Base-by-base conservation (phyloP, 2,329 filamentous ascomycete genomes). In the Chrysoporthe austroafricana region DNA sequence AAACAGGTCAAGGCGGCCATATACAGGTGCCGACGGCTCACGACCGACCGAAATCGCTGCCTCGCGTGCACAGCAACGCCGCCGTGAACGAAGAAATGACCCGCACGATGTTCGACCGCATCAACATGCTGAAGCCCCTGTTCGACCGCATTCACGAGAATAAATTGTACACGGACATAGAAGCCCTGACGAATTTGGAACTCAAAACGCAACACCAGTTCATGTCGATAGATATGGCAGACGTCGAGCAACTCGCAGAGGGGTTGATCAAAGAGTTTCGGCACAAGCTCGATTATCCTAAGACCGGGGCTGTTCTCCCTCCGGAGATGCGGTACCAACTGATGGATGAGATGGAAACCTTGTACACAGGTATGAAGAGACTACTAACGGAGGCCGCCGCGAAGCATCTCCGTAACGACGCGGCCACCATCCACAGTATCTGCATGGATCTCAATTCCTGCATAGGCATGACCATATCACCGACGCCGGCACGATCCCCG, bases 361-460 rank as follows among this genome's bases (percentile, higher is more conserved):
- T 61, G 43, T 16, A 7, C 26, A 61, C 5, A 18, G 32, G 26
- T 13, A 46, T 34, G 26, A 13, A 16, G 13, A 34, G 2, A 3
- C 14, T 44, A 14, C 32, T 46, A 14, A 44, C 7, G 26, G 59
- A 26, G n/a, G 21, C 18, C 4, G 39, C 14, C 16, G 42, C 43
- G 42, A 16, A 16, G 11, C 26, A 14, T 13, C 42, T 61, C 21
- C n/a, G 26, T 18, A 7, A 16, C 43, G 26, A 46, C 13, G 42
- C 43, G 9, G 42, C 21, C 13, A 48, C 16, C 43, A 32, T 61
- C 21, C 43, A 32, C 6, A 34, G 42, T n/a, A 61, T 34, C 39
- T 61, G 59, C 43, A 13, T 61, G 13, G 43, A 61, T 32, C 26
- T 61, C 18, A 60, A 60, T 16, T 34, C 13, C n/a, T 60, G 57